Base-by-base conservation (phyloP, 495 filamentous ascomycete species). In the Parathielavia hyrcaniae region DNA sequence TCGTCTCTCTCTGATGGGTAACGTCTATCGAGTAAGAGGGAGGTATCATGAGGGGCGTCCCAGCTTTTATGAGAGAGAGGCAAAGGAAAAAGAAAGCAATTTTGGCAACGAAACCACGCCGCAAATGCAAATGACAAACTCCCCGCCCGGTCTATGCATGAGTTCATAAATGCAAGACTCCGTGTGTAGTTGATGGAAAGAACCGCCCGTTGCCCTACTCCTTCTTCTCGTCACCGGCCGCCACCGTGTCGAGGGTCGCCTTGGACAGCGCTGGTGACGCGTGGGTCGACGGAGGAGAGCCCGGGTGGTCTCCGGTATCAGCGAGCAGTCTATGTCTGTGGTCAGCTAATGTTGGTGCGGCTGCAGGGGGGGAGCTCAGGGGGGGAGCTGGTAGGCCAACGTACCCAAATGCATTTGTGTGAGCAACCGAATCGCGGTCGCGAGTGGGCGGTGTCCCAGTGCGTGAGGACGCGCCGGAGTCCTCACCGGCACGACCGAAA, bases 391-490 rank as follows among this genome's bases (percentile, higher is more conserved):
- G 23, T 14, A 55, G 49, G 20, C 49, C 51, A n/a, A 75, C 83
- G 76, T 78, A 96, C 93, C 89, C 90, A 79, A 93, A 98, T 62
- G 90, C 84, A 75, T 97, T 98, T 53, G 81, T 79, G 57, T 86
- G 84, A 38, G 86, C 81, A 39, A 83, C 77, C 48, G 85, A 72
- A 83, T 80, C 62, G 82, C 53, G 78, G 62, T 85, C 83, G 69
- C 84, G 86, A 57, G 78, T 83, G 73, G 90, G 86, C 23, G 90
- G 90, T 55, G 92, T 96, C 64, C 86, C 87, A 59, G 87, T 93
- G 63, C 93, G 86, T 53, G 91, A 96, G 55, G 89, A 91, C 50
- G 85, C 81, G 35, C 70, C 72, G 14, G 75, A 79, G 65, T 95
- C 91, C 58, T 95, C 90, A 48, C 83, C 83, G 44, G 82, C 80